Conservation (phyloP, 2,329 filamentous ascomycete genomes). For the Botrytis deweyae region DNA sequence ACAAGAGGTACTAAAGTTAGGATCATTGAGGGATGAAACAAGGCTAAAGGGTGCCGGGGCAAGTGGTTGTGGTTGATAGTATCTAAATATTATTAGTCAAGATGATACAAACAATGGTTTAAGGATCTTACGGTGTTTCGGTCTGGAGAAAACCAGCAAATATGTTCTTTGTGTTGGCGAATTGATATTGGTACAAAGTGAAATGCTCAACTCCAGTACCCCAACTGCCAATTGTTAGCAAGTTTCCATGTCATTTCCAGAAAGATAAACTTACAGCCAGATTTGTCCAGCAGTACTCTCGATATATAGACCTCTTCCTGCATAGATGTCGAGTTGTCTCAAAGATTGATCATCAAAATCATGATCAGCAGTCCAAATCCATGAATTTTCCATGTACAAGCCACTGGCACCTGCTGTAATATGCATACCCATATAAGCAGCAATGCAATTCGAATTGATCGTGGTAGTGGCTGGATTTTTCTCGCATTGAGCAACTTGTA, state of each 20-base stretch:
- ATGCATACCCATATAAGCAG: slow-evolving; percentile 40
- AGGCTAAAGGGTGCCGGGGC: slow-evolving; percentile 61
- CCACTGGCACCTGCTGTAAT: slow-evolving; percentile 44
- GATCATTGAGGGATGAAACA: slow-evolving; percentile 46
- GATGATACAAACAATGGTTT: too few species aligned
- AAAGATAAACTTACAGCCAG: slow-evolving; percentile 44
- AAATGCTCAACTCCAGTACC: slow-evolving; percentile 51
- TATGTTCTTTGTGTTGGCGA: slow-evolving; percentile 41
- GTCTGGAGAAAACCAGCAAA: slow-evolving; percentile 34
- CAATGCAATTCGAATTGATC: slow-evolving; percentile 40
- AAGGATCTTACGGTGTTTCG: slow-evolving; percentile 26
- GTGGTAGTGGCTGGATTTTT: slow-evolving; percentile 53
- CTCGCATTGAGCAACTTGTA: slow-evolving; percentile 36
- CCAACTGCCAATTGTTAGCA: slow-evolving; percentile 10
- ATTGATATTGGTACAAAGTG: slow-evolving; percentile 54
- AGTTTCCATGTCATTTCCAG: background rate
- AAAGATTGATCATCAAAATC: slow-evolving; percentile 42
- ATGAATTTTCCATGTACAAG: slow-evolving; percentile 49
- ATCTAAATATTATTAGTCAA: slow-evolving; percentile 39
- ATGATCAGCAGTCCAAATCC: slow-evolving; percentile 50
- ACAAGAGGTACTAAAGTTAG: slow-evolving; percentile 49
- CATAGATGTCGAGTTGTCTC: slow-evolving; percentile 55
- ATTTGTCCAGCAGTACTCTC: slow-evolving; percentile 47
- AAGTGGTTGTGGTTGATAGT: slow-evolving; percentile 66
- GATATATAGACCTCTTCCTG: slow-evolving; percentile 49